Evolutionary conservation across 2,329 filamentous ascomycete species (phyloP), one percentile per base, ranked within the genome.

Genomic region (Rhytidhysteron rufulum): DNA sequence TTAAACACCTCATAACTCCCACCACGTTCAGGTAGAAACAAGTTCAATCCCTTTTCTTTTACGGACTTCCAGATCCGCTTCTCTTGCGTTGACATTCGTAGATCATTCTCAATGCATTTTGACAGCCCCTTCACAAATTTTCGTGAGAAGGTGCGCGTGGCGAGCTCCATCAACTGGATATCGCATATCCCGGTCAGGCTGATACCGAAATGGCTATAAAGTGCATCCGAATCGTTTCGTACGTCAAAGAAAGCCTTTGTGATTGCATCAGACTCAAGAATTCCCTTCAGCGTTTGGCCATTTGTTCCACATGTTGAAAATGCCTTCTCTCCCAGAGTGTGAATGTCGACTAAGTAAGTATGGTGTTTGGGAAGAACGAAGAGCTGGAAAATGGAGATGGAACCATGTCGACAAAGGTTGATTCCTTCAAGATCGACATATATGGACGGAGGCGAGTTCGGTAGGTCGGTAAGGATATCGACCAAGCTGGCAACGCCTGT

Each of bases 311-410:
- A 13, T 10, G 54, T 55, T 13, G 46, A 47, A 51, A 63, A 66
- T 3, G 57, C 54, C 30, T 38, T 29, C 20, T 24, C 24, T 15
- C 53, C 49, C 2, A 66, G 47, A 0, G 24, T 47, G 39, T 57
- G 42, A 3, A 66, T 42, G 44, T 66, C 60, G 42, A 65, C 44
- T 10, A 64, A 53, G 42, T 44, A 63, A 34, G 52, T 41, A 20
- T 24, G 35, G 40, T 24, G 11, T 6, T 31, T 5, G 47, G 32
- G 11, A 24, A 16, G 22, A 10, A 56, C 42, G 4, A 51, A 38
- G 34, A 57, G 44, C 11, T 46, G 49, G 25, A 56, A 35, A 25
- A 60, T 42, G 10, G 56, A 57, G 30, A 61, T 33, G 4, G 46
- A 41, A 15, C 55, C 55, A 10, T 56, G 9, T 8, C 57, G 53